phyloP scores from a whole-genome alignment of 192 early-diverging fungal genomes.

The Dispira parvispora region DNA sequence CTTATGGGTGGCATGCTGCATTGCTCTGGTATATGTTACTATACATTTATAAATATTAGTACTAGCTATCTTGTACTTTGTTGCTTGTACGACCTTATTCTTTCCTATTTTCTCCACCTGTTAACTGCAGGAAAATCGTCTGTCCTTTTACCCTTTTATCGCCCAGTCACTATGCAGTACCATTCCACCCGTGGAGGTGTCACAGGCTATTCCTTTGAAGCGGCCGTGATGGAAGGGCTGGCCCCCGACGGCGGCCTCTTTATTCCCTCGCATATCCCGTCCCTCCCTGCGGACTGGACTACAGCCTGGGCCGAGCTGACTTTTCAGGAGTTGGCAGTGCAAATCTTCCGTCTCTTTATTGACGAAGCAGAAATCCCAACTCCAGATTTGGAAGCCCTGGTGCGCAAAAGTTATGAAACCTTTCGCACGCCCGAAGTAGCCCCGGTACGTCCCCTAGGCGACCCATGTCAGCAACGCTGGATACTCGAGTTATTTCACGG shows the following conservation, averaged over 20 bases:
- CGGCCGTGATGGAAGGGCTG: constrained; percentile 81
- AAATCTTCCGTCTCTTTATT: constrained; percentile 74
- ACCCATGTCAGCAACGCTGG: constrained; percentile 13
- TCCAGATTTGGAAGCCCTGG: constrained; percentile 44
- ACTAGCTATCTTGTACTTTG: too few species aligned
- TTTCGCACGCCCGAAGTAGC: constrained; percentile 63
- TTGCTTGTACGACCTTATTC: too few species aligned
- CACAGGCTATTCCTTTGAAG: constrained; percentile 60
- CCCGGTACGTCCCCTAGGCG: constrained; percentile 31
- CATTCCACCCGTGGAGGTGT: constrained; percentile 73
- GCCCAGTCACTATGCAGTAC: constrained; percentile 55
- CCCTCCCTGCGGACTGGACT: constrained; percentile 49
- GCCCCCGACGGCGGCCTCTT: constrained; percentile 88
- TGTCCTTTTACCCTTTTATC: neutral
- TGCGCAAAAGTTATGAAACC: constrained; percentile 56
- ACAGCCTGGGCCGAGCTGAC: constrained; percentile 49
- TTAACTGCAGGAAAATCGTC: too few species aligned
- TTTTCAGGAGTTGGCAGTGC: constrained; percentile 67
- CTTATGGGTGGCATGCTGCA: too few species aligned
- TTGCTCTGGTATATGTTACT: too few species aligned
- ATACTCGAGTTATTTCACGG: constrained; percentile 92
- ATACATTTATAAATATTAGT: too few species aligned
- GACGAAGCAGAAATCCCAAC: constrained; percentile 59
- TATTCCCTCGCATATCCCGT: constrained; percentile 73
- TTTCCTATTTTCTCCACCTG: too few species aligned